These are phyloP conservation scores for Myxozyma melibiosi DNA, from an alignment of 805 yeast genomes.

Conservation along the genomic window DNA sequence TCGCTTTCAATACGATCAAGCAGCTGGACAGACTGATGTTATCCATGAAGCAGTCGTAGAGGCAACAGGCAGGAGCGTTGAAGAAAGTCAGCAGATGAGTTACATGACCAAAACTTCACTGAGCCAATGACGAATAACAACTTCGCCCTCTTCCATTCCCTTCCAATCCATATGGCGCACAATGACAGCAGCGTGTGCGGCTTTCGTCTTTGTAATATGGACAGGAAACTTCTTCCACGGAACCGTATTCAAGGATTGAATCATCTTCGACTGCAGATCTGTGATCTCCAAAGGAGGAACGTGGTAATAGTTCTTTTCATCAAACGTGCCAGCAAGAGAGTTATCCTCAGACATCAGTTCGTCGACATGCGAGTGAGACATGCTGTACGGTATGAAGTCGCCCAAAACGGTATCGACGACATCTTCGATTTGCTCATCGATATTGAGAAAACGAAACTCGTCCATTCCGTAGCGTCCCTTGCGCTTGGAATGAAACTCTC, in stretches of 20 bases:
- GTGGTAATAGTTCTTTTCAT: conserved; percentile 33
- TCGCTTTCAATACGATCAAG: too few relatives aligned
- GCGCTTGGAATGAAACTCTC: conserved; percentile 34
- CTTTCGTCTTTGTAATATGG: conserved; percentile 62
- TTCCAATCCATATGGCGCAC: conserved; percentile 59
- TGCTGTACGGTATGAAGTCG: conserved; percentile 29
- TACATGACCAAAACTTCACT: conserved; percentile 44
- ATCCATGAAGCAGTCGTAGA: too few relatives aligned
- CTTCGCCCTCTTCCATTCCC: conserved; percentile 68
- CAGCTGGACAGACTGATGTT: too few relatives aligned
- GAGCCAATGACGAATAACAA: conserved; percentile 67
- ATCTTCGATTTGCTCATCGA: conserved; percentile 63
- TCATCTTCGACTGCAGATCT: conserved; percentile 53
- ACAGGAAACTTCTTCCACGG: conserved; percentile 74
- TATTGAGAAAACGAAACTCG: conserved; percentile 38
- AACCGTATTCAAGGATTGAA: conserved; percentile 58
- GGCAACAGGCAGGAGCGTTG: neutral
- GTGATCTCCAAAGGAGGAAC: conserved; percentile 44
- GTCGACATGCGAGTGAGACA: conserved; percentile 33
- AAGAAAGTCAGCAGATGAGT: neutral
- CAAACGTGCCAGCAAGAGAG: conserved; percentile 35
- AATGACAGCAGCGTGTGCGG: conserved; percentile 82
- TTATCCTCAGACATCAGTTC: conserved; percentile 20
- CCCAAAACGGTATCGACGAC: conserved; percentile 56
- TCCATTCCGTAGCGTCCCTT: conserved; percentile 34